Percentiles rank a stretch among this genome's conserved stretches.
phyloP scores from a whole-genome alignment of 2,329 filamentous ascomycete genomes.

The Fusarium bulbicola region DNA sequence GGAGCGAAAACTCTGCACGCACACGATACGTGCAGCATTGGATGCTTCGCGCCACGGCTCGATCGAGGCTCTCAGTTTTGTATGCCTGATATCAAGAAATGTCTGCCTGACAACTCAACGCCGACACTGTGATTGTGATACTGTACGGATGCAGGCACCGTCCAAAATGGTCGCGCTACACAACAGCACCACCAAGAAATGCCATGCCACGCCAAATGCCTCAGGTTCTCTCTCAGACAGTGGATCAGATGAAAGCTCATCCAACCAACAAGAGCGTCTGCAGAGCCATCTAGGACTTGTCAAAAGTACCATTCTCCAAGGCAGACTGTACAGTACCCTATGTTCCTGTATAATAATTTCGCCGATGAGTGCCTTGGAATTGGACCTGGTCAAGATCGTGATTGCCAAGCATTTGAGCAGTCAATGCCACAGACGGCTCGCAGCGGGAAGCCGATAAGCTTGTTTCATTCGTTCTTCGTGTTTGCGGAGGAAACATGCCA shows the following conservation, averaged over 20 bases:
- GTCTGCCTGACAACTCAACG: slow-evolving; percentile 16
- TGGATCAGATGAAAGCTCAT: slow-evolving; percentile 23
- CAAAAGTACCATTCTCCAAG: background rate
- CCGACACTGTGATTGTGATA: slow-evolving; percentile 18
- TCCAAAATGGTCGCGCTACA: slow-evolving; percentile 28
- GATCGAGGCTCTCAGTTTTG: background rate
- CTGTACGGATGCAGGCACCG: slow-evolving; percentile 32
- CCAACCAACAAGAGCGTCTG: slow-evolving; percentile 10
- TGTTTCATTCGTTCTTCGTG: slow-evolving; percentile 22
- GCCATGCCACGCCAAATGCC: slow-evolving; percentile 18
- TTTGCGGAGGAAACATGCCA: slow-evolving; percentile 8
- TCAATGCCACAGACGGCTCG: slow-evolving; percentile 1
- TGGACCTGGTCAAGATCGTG: background rate
- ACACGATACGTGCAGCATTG: slow-evolving; percentile 12
- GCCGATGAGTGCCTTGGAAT: background rate
- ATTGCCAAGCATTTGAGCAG: slow-evolving; percentile 22
- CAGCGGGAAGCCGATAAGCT: slow-evolving; percentile 36
- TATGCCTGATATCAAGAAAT: background rate
- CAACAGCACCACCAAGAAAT: slow-evolving; percentile 5
- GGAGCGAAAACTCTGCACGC: slow-evolving; percentile 39
- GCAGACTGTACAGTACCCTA: background rate
- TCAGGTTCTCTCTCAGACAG: slow-evolving; percentile 22
- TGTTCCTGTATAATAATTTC: background rate
- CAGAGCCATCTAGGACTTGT: slow-evolving; percentile 11
- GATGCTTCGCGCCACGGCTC: slow-evolving; percentile 18